phyloP scores from a whole-genome alignment of 768 basidiomycete species.

The Mycena alexandri region DNA sequence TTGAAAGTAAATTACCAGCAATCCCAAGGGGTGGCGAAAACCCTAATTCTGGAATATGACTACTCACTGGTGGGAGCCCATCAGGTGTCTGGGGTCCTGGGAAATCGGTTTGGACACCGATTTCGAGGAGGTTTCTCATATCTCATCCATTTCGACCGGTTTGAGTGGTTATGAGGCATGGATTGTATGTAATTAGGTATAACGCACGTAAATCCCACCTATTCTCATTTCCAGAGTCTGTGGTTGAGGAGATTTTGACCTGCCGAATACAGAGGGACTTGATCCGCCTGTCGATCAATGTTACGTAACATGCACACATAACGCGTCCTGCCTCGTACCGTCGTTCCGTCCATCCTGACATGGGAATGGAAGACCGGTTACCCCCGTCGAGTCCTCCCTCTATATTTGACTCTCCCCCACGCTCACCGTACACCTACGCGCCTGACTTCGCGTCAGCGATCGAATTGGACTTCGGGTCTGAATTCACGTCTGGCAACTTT shows the following conservation, averaged over 20 bases:
- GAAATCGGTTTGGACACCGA: background rate
- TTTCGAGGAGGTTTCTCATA: constrained; percentile 1
- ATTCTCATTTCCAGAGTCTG: too few relatives aligned
- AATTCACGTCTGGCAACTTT: too few relatives aligned
- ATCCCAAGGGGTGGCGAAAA: background rate
- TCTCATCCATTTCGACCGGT: background rate
- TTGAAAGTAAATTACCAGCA: too few relatives aligned
- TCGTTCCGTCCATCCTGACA: background rate
- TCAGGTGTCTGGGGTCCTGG: too few relatives aligned
- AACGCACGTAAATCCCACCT: background rate
- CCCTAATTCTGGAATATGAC: background rate
- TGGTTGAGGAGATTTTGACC: background rate
- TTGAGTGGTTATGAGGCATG: too few relatives aligned
- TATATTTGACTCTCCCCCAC: too few relatives aligned
- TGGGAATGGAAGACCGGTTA: too few relatives aligned
- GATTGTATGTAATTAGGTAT: too few relatives aligned
- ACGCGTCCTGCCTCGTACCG: background rate
- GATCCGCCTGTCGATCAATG: background rate
- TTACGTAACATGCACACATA: constrained; percentile 1
- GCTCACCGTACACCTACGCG: too few relatives aligned
- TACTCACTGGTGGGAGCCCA: background rate
- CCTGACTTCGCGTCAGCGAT: too few relatives aligned
- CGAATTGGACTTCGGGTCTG: too few relatives aligned
- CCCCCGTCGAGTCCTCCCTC: too few relatives aligned
- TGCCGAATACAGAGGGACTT: background rate